A percentile compares a stretch with the other conserved stretches of the same genome.
Conservation (phyloP, 345 rosid genomes). For the Gossypium australe region DNA sequence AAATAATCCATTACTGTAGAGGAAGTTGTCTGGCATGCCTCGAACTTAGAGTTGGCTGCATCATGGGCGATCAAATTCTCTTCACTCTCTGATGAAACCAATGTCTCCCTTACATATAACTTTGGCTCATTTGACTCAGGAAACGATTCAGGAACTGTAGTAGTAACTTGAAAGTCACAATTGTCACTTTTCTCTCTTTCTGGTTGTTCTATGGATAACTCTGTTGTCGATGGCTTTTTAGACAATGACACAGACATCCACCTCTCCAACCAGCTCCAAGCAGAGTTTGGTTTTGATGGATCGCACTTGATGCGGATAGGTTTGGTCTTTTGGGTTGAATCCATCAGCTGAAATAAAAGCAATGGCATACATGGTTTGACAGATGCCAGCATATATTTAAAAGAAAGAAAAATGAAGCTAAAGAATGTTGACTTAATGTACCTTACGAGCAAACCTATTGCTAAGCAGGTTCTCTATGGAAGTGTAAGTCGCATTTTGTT, state of each 20-base stretch:
- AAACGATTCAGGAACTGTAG: constrained; percentile 27
- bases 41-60: constrained; percentile 27
- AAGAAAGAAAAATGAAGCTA: constrained; percentile 5
- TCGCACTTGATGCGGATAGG: constrained; percentile 77
- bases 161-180: constrained; percentile 22
- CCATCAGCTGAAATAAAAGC: constrained; percentile 57
- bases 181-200: constrained; percentile 30
- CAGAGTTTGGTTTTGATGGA: constrained; percentile 63
- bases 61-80: constrained; percentile 35
- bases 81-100: constrained; percentile 29
- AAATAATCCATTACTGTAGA: not conserved
- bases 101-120: constrained; percentile 22
- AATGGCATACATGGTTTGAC: constrained; percentile 5
- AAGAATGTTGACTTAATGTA: constrained; percentile 19
- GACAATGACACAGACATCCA: constrained; percentile 70
- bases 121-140: constrained; percentile 25
- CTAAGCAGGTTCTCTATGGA: constrained; percentile 65
- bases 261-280: constrained; percentile 97
- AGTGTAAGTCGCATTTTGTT: constrained; percentile 32
- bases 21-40: constrained; percentile 20
- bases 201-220: constrained; percentile 26
- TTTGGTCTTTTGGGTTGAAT: constrained; percentile 62
- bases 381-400: constrained; percentile 6
- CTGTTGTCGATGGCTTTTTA: constrained; percentile 33
- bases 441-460: constrained; percentile 87